Evolutionary conservation across 108 stramenopile genomes (phyloP).

Genomic region (Nitzschia sp.): DNA sequence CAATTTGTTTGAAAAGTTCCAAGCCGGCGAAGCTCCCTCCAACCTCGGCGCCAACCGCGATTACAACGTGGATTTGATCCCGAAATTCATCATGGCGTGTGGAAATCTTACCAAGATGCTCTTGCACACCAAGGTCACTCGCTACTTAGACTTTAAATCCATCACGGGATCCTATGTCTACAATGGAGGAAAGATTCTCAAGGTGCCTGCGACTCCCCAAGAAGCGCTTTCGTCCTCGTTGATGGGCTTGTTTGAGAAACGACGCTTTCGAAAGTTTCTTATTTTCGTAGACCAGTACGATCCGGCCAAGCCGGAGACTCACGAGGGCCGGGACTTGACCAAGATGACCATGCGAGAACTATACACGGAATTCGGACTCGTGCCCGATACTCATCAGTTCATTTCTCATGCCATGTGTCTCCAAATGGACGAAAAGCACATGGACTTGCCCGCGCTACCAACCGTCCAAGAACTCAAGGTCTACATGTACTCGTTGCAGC

Average conservation of each 20-base stretch:
- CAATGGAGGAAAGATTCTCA: constrained; percentile 91
- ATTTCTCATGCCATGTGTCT: constrained; percentile 99
- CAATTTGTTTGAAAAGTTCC: constrained; percentile 96
- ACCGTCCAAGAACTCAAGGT: constrained; percentile 91
- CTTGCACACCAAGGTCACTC: constrained; percentile 96
- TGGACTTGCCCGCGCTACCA: constrained; percentile 87
- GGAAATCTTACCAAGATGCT: constrained; percentile 99
- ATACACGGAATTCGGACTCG: constrained; percentile 91
- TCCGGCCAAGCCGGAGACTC: constrained; percentile 67
- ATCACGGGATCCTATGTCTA: constrained; percentile 97
- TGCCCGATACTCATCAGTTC: constrained; percentile 95
- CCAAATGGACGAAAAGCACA: constrained; percentile 91
- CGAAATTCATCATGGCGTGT: constrained; percentile 99
- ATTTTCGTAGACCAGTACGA: constrained; percentile 90
- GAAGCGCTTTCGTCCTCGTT: constrained; percentile 92
- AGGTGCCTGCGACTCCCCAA: constrained; percentile 90
- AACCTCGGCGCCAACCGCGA: constrained; percentile 91
- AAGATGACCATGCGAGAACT: constrained; percentile 94
- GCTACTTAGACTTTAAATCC: constrained; percentile 97
- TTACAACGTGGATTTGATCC: constrained; percentile 98
- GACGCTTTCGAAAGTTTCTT: constrained; percentile 96
- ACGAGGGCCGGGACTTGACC: constrained; percentile 86
- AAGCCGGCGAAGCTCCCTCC: constrained; percentile 76
- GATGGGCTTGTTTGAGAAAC: constrained; percentile 98
- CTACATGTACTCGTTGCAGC: constrained; percentile 91